These are phyloP conservation scores for Populus simonii DNA, from an alignment of 345 rosid genomes.

Conservation along the genomic window DNA sequence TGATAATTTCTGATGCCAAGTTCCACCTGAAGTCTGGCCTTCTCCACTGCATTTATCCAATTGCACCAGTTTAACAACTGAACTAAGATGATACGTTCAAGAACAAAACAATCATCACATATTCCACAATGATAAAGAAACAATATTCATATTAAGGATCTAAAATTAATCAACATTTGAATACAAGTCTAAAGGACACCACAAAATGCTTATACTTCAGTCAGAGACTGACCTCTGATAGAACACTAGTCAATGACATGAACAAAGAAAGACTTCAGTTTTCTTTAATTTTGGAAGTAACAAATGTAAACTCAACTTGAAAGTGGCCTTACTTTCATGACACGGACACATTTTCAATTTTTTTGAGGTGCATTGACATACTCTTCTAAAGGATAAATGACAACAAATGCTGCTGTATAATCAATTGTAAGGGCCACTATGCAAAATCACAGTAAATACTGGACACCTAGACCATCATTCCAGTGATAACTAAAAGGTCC, in stretches of 20 bases:
- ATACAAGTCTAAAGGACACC: neutral
- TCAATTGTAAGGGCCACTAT: neutral
- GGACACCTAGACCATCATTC: neutral
- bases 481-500: neutral
- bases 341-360: neutral
- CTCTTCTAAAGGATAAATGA: neutral
- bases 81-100: neutral
- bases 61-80: constrained; percentile 10
- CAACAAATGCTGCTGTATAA: neutral
- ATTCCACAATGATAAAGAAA: neutral
- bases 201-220: neutral
- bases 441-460: neutral
- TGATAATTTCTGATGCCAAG: constrained; percentile 1
- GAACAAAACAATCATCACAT: neutral
- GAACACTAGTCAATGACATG: neutral
- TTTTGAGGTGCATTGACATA: neutral
- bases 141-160: neutral
- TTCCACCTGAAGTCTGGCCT: neutral
- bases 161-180: neutral
- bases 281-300: neutral
- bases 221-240: neutral
- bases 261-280: neutral
- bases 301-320: neutral
- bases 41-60: constrained; percentile 15
- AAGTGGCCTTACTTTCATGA: neutral